A percentile compares a stretch with the other conserved stretches of the same genome.
These are phyloP conservation scores for Fusarium sp. DNA, from an alignment of 2,329 filamentous ascomycete species.

Conservation along the genomic window DNA sequence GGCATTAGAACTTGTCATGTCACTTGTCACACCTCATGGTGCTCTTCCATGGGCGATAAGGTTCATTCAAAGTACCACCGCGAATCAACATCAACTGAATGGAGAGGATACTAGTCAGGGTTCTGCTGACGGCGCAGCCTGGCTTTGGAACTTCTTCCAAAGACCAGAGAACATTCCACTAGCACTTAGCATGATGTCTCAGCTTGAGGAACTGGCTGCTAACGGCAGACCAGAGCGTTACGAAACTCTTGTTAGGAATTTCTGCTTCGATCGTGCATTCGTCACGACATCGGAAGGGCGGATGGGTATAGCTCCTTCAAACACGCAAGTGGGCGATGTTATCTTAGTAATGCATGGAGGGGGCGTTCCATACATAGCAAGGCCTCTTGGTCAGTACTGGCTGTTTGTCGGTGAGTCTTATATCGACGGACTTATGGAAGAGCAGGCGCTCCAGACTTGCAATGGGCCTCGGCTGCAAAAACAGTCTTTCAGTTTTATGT, in stretches of 20 bases:
- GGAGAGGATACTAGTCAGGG: not conserved
- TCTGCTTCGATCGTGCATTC: not conserved
- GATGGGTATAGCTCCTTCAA: not conserved
- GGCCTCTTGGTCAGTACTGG: not conserved
- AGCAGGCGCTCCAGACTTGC: not conserved
- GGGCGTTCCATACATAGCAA: not conserved
- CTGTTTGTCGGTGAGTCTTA: not conserved
- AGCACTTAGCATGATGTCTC: not conserved
- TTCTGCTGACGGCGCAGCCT: not conserved
- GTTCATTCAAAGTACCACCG: not conserved
- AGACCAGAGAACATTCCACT: not conserved
- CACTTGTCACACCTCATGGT: not conserved
- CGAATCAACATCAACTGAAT: not conserved
- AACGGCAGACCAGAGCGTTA: not conserved
- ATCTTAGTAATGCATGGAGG: not conserved
- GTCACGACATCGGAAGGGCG: not conserved
- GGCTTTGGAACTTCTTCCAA: not conserved
- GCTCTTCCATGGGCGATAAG: not conserved
- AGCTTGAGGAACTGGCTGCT: accelerated
- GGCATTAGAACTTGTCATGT: not conserved
- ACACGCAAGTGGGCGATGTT: not conserved
- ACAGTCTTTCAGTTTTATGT: not conserved
- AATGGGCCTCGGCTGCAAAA: not conserved
- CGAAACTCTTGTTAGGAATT: not conserved
- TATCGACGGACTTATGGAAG: not conserved